Evolutionary conservation across 352 stramenopile genomes (phyloP), one percentile per base, ranked within the genome.

Genomic region (Phytophthora aleatoria): DNA sequence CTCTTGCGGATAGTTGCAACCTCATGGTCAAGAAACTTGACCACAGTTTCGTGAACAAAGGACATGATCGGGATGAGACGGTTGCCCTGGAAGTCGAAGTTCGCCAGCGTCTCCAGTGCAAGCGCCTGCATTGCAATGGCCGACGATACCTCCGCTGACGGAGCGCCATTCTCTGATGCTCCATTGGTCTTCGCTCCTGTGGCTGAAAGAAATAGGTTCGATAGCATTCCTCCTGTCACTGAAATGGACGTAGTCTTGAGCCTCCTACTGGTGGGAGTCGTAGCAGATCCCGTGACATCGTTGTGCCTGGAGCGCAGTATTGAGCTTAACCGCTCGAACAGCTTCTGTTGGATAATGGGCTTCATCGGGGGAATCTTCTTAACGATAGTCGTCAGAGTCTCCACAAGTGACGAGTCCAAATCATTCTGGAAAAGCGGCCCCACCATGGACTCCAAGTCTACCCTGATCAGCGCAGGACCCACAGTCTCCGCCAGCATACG

Each of bases 1-100:
- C 83, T 93, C 43, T 91, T 89, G n/a, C 88, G 88, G 33, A 96
- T 94, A 28, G 79, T 81, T 3, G 86, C 82, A 36, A 92, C 83
- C 44, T 96, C 88, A 56, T 96, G 86, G 38, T 96, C 88, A 12
- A 96, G 72, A 50, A 95, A 96, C 43, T 92, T 94, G 3, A 94
- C 88, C 24, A 96, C 88, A 5, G 81, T 91, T 64, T 94, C 83
- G 48, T 96, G 88, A 41, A 96, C 86, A 67, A 94, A 94, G 52
- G 92, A 83, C 81, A 96, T 89, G 70, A 96, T 88, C 9, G 88
- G 88, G 38, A 96, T 93, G 27, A 89, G 73, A 15, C 86, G 85
- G 50, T 92, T 96, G 16, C 86, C 86, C 36, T 91, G 81, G 48
- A 96, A 96, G 48, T 96, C 86, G 59, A 96, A 96, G 30, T 87